Conservation (phyloP, 805 yeast species). For the Monosporozyma unispora region DNA sequence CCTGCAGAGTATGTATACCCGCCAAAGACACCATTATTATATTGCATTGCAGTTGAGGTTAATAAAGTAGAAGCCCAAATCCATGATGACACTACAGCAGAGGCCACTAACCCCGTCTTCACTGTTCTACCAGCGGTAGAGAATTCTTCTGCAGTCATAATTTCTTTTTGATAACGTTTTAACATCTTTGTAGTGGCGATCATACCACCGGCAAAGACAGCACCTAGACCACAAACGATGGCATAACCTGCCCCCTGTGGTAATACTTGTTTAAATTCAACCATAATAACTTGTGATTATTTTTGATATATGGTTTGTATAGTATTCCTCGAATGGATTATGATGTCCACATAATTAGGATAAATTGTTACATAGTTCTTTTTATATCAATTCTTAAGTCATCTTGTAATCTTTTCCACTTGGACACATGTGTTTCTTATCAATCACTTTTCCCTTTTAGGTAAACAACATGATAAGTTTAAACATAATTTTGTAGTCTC, state of each 20-base stretch:
- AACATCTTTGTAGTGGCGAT: constrained; percentile 60
- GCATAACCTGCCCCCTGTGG: constrained; percentile 84
- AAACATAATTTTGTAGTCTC: no score
- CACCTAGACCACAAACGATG: constrained; percentile 80
- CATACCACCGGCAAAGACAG: constrained; percentile 72
- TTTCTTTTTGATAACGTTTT: constrained; percentile 72
- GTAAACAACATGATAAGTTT: no score
- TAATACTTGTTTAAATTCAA: constrained; percentile 30
- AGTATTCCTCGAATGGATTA: not conserved
- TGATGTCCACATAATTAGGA: not conserved
- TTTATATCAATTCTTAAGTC: no score
- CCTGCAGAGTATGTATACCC: constrained; percentile 85
- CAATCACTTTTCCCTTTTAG: no score
- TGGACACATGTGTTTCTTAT: no score
- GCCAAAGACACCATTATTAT: constrained; percentile 69
- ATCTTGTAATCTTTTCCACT: no score
- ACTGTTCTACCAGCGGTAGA: constrained; percentile 89
- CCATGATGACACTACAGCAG: constrained; percentile 93
- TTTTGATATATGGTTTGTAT: not conserved
- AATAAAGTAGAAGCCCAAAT: constrained; percentile 83
- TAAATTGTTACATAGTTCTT: no score
- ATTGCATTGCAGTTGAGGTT: constrained; percentile 71
- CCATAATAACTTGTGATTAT: constrained; percentile 9
- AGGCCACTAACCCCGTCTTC: constrained; percentile 72
- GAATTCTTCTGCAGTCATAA: constrained; percentile 88